A percentile compares a stretch with the other conserved stretches of the same genome.
Conservation (phyloP, 192 early-diverging fungal genomes). For the Backusella psychrophila region DNA sequence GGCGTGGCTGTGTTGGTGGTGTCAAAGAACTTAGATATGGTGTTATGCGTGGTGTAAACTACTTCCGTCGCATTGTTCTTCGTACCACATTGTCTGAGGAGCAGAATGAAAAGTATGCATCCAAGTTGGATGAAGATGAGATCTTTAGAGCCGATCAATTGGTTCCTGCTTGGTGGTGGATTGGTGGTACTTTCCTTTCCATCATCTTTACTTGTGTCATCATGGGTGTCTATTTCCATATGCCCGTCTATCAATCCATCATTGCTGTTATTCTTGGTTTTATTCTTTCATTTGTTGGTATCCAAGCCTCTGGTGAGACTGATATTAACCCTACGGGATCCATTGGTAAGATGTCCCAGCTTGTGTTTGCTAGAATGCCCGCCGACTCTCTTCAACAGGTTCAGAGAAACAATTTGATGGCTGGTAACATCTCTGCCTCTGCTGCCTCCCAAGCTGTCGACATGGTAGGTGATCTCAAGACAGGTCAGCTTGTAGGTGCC, state of each 20-base stretch:
- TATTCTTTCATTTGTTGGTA: constrained; percentile 62
- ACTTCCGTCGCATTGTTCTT: constrained; percentile 10
- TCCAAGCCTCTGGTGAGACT: constrained; percentile 61
- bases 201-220: constrained; percentile 54
- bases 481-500: constrained; percentile 60
- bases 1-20: constrained; percentile 38
- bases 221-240: constrained; percentile 51
- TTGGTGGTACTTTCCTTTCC: constrained; percentile 47
- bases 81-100: not conserved
- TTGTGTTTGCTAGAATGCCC: constrained; percentile 60
- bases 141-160: constrained; percentile 43
- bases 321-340: constrained; percentile 66
- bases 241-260: constrained; percentile 56
- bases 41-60: constrained; percentile 5
- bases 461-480: constrained; percentile 73
- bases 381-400: constrained; percentile 30
- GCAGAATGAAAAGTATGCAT: constrained; percentile 12
- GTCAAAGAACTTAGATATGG: not conserved
- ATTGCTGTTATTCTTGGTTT: constrained; percentile 63
- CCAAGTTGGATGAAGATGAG: constrained; percentile 32
- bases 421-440: constrained; percentile 56
- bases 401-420: constrained; percentile 55
- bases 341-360: constrained; percentile 63
- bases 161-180: constrained; percentile 56
- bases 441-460: constrained; percentile 60